Base-by-base conservation (phyloP, 768 basidiomycete species). In the Glaciozyma antarctica region DNA sequence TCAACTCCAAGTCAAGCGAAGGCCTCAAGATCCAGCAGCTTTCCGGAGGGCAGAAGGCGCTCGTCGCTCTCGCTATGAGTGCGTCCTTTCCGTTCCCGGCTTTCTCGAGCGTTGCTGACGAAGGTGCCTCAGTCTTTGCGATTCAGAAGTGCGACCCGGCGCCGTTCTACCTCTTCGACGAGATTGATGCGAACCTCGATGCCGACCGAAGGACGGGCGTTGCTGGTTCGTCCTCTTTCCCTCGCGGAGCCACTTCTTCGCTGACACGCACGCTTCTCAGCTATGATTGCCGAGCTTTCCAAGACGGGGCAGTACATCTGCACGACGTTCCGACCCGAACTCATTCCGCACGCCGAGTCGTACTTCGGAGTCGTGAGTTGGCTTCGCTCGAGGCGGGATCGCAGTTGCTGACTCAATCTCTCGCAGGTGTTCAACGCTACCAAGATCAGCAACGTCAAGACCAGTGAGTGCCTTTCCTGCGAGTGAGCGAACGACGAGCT, bases 81-180 rank as follows among this genome's bases (percentile, higher is more conserved):
- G 65, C 34, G 78, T 16, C 19, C 9, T 12, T 6, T n/a, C 30
- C n/a, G 66, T 73, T 19, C 72, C 22, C 3, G 30, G 49, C 32
- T 51, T 32, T 24, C 47, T 16, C 12, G 44, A 59, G 71, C 26
- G 75, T 28, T 1, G 41, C 49, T 51, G 26, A 45, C 58, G 21
- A 2, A 2, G 61, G 16, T 53, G 16, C 17, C 15, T 32, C 73
- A 89, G 93, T 99, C 30, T 98, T 99, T 73, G 91, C 94, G 21
- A 98, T 98, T 71, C 95, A 99, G 78, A 97, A 95, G 77, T 98
- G 94, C 75, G 95, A 99, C 73, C 95, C 95, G 2, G 94, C 95
- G 0, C 95, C 95, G 2, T 99, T 99, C 80, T 98, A 98, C 77
- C 81, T 99, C n/a, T 98, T 99, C 73, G 95, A 99, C 75, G 95